A percentile compares a stretch with the other conserved stretches of the same genome.
phyloP scores from a whole-genome alignment of 2,329 filamentous ascomycete genomes.

The Aspergillus glaucus region DNA sequence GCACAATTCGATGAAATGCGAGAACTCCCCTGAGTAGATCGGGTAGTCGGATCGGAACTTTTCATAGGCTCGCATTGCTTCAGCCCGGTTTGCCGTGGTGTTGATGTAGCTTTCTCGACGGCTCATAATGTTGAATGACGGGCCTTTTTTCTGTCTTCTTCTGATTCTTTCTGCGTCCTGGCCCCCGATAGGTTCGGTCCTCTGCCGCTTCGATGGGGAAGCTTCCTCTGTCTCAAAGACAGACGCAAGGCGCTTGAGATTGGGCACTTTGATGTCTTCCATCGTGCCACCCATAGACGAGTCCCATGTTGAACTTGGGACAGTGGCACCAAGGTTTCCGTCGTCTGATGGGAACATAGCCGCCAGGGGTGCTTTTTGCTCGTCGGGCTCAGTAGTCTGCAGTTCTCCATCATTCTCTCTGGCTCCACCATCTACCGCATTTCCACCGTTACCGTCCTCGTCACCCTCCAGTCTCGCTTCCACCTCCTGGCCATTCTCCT shows the following conservation, averaged over 20 bases:
- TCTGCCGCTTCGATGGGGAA: conserved; percentile 11
- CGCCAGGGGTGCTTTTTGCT: too few relatives aligned
- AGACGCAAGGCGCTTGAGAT: conserved; percentile 11
- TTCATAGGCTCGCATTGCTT: conserved; percentile 26
- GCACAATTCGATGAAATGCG: conserved; percentile 35
- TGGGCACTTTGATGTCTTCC: conserved; percentile 2
- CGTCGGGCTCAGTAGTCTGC: too few relatives aligned
- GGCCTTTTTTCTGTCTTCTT: conserved; percentile 3
- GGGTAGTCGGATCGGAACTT: conserved; percentile 36
- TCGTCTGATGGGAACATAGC: background rate
- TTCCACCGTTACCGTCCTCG: too few relatives aligned
- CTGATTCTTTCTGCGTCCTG: background rate
- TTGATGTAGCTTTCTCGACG: conserved; percentile 18
- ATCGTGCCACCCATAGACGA: background rate
- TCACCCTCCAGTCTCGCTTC: too few relatives aligned
- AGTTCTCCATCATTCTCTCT: too few relatives aligned
- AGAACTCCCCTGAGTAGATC: conserved; percentile 31
- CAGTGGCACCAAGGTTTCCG: background rate
- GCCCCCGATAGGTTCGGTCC: background rate
- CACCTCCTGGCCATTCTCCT: too few relatives aligned
- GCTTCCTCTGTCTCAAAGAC: conserved; percentile 5
- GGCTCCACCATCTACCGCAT: too few relatives aligned
- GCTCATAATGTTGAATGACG: conserved; percentile 10
- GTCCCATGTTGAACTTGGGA: background rate
- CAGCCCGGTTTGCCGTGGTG: conserved; percentile 10